These are phyloP conservation scores for Murraya paniculata DNA, from an alignment of 345 rosid genomes.

Conservation along the genomic window DNA sequence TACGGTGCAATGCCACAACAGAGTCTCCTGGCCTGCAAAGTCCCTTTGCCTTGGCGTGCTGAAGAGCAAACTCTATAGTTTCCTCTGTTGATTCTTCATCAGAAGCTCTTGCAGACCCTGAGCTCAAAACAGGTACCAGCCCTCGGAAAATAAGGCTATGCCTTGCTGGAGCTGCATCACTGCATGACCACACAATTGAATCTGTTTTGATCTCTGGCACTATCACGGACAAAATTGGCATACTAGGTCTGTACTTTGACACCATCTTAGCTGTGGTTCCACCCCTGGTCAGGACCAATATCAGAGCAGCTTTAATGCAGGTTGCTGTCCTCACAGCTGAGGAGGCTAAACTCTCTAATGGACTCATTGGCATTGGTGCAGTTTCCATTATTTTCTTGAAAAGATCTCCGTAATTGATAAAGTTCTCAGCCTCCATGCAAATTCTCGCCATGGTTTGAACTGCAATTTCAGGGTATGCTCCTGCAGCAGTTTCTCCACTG, in stretches of 20 bases:
- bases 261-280: slow-evolving; percentile 59
- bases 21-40: slow-evolving; percentile 50
- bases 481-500: slow-evolving; percentile 75
- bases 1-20: slow-evolving; percentile 49
- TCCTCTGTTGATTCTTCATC: slow-evolving; percentile 50
- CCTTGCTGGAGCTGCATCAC: slow-evolving; percentile 48
- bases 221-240: slow-evolving; percentile 52
- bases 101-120: slow-evolving; percentile 48
- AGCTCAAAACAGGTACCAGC: slow-evolving; percentile 46
- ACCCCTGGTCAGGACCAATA: slow-evolving; percentile 55
- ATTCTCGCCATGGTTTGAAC: slow-evolving; percentile 65
- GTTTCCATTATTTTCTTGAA: slow-evolving; percentile 42
- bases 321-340: slow-evolving; percentile 53
- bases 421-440: slow-evolving; percentile 62
- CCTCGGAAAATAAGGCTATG: slow-evolving; percentile 62
- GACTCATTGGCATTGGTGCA: slow-evolving; percentile 52
- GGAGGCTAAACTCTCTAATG: slow-evolving; percentile 57
- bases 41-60: slow-evolving; percentile 45
- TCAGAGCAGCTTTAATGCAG: slow-evolving; percentile 40
- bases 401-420: slow-evolving; percentile 42
- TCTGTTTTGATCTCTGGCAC: slow-evolving; percentile 48
- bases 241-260: slow-evolving; percentile 58
- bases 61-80: slow-evolving; percentile 40
- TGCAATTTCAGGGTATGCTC: slow-evolving; percentile 59
- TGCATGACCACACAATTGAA: slow-evolving; percentile 51